phyloP scores from a whole-genome alignment of 2,329 filamentous ascomycete genomes.

The Aureobasidium sp. region DNA sequence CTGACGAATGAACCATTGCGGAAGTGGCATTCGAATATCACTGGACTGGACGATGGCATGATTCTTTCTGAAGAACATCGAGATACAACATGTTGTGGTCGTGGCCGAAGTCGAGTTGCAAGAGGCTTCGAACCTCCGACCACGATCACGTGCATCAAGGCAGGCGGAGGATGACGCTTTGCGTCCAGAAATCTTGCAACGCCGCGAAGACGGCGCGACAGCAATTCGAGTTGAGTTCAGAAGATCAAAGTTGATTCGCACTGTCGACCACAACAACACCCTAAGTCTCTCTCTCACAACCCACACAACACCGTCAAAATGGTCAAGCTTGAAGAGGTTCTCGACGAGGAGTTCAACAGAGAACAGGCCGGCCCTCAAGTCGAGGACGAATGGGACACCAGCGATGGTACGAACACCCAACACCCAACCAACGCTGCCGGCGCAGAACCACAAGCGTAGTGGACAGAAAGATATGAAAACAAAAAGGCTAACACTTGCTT shows the following conservation, averaged over 20 bases:
- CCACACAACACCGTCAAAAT: constrained; percentile 44
- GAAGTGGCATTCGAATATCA: too few relatives aligned
- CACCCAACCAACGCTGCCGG: constrained; percentile 48
- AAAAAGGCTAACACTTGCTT: not conserved
- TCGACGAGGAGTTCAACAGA: constrained; percentile 87
- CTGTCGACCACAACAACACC: not conserved
- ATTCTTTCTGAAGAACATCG: not conserved
- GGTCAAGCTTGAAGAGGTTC: constrained; percentile 95
- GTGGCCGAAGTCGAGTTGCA: not conserved
- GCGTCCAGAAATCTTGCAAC: not conserved
- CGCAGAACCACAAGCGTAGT: constrained; percentile 11
- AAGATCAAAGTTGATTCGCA: not conserved
- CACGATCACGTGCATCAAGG: not conserved
- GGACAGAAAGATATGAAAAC: not conserved
- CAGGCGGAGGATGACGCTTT: not conserved
- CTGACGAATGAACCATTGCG: not conserved
- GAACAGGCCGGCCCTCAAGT: constrained; percentile 59
- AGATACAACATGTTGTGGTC: not conserved
- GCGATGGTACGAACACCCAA: constrained; percentile 62
- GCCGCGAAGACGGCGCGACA: not conserved
- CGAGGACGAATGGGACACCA: constrained; percentile 79
- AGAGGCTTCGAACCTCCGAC: not conserved
- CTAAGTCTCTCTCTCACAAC: not conserved
- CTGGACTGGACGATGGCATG: too few relatives aligned
- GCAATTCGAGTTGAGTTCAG: not conserved